phyloP scores from a whole-genome alignment of 768 basidiomycete genomes.

The Amanita subjunquillea region DNA sequence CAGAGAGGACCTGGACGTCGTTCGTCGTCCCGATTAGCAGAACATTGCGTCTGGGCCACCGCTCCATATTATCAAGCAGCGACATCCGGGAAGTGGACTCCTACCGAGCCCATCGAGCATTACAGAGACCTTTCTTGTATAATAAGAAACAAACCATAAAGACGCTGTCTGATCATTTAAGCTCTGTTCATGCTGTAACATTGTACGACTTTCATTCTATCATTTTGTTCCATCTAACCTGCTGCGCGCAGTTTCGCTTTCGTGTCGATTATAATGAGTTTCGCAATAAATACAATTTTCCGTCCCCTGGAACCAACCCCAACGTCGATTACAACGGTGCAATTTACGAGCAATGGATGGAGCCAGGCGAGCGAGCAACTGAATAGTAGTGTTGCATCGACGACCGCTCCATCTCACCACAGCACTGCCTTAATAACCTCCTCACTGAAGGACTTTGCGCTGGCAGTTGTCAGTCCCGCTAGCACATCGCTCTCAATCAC shows the following conservation, averaged over 20 bases:
- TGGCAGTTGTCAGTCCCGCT: constrained; percentile 40
- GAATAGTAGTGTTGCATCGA: not conserved
- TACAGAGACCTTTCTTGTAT: constrained; percentile 32
- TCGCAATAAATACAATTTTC: constrained; percentile 42
- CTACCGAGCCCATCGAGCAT: constrained; percentile 29
- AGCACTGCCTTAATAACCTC: constrained; percentile 24
- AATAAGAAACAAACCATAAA: constrained; percentile 26
- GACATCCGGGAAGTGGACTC: constrained; percentile 33
- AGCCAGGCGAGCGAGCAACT: not conserved
- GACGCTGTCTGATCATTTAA: constrained; percentile 30
- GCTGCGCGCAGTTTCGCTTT: constrained; percentile 44
- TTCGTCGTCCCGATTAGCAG: constrained; percentile 30
- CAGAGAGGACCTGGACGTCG: constrained; percentile 32
- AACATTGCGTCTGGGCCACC: constrained; percentile 26
- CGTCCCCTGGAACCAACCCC: constrained; percentile 25
- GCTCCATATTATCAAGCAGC: constrained; percentile 34
- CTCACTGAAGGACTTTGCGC: constrained; percentile 36
- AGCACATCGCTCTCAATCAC: constrained; percentile 31
- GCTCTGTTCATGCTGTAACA: constrained; percentile 48
- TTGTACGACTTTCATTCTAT: constrained; percentile 36
- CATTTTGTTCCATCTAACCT: constrained; percentile 7
- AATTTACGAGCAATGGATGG: not conserved
- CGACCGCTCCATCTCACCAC: not conserved
- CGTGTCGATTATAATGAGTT: constrained; percentile 58
- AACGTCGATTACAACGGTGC: not conserved